phyloP scores from a whole-genome alignment of 2,329 filamentous ascomycete genomes.

The Simplicillium sp. region DNA sequence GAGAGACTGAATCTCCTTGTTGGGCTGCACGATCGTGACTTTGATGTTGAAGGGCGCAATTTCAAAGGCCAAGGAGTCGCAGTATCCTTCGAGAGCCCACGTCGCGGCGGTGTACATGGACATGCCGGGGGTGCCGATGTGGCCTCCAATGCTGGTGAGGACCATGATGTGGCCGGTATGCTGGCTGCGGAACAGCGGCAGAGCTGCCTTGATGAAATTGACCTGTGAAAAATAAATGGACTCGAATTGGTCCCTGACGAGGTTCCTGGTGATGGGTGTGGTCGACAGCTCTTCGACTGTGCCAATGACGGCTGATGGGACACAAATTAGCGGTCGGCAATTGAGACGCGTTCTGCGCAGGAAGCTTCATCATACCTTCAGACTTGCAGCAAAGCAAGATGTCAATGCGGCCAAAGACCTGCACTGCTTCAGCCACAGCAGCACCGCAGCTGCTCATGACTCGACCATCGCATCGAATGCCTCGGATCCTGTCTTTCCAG shows the following conservation, averaged over 20 bases:
- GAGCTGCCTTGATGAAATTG: constrained; percentile 84
- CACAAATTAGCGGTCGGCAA: constrained; percentile 7
- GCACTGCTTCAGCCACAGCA: constrained; percentile 77
- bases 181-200: constrained; percentile 71
- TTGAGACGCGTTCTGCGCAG: not conserved
- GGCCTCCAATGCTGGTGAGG: constrained; percentile 81
- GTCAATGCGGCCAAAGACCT: constrained; percentile 78
- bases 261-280: constrained; percentile 59
- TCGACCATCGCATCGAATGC: constrained; percentile 54
- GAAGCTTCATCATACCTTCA: constrained; percentile 49
- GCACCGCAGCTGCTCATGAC: constrained; percentile 66
- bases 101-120: constrained; percentile 86
- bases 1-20: constrained; percentile 81
- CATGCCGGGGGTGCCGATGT: constrained; percentile 86
- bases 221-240: constrained; percentile 91
- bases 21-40: constrained; percentile 90
- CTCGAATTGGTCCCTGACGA: constrained; percentile 88
- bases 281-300: constrained; percentile 84
- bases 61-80: constrained; percentile 91
- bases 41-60: constrained; percentile 96
- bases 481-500: constrained; percentile 70
- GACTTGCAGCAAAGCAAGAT: constrained; percentile 84
- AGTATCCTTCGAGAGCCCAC: constrained; percentile 93
- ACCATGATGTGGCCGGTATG: constrained; percentile 85
- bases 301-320: constrained; percentile 64